phyloP scores from a whole-genome alignment of 371 early-diverging fungal genomes.

The Lichtheimia corymbifera region DNA sequence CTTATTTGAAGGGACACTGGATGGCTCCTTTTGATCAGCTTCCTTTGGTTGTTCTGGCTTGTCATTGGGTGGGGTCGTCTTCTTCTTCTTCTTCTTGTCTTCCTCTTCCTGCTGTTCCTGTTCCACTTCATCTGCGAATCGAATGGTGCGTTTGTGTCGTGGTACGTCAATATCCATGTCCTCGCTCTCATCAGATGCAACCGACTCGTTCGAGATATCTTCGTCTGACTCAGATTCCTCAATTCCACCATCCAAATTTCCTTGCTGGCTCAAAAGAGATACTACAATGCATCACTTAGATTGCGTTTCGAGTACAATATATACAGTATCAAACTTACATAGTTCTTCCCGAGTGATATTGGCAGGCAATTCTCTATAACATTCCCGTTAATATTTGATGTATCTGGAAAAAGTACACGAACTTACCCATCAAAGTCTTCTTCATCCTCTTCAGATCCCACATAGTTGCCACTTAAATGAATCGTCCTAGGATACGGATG shows the following conservation, averaged over 20 bases:
- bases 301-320: no score
- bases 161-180: constrained; percentile 3
- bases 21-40: background rate
- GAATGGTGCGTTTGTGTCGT: constrained; percentile 6
- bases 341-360: background rate
- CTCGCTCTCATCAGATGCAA: constrained; percentile 12
- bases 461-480: constrained; percentile 29
- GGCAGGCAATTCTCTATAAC: background rate
- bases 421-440: constrained; percentile 2
- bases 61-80: background rate
- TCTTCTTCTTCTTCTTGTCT: constrained; percentile 11
- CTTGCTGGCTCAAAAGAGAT: background rate
- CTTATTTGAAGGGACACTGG: no score
- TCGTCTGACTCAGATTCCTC: constrained; percentile 15
- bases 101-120: constrained; percentile 2
- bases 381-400: background rate
- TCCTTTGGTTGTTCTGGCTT: constrained; percentile 12
- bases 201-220: constrained; percentile 12
- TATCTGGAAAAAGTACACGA: background rate
- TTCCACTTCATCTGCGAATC: constrained; percentile 7
- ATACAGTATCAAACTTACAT: background rate
- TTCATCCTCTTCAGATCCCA: constrained; percentile 12
- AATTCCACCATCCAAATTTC: constrained; percentile 7
- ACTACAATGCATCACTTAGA: background rate
- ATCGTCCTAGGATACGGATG: constrained; percentile 10